These are phyloP conservation scores for Auriscalpium microsporum DNA, from an alignment of 768 basidiomycete genomes.

Conservation along the genomic window DNA sequence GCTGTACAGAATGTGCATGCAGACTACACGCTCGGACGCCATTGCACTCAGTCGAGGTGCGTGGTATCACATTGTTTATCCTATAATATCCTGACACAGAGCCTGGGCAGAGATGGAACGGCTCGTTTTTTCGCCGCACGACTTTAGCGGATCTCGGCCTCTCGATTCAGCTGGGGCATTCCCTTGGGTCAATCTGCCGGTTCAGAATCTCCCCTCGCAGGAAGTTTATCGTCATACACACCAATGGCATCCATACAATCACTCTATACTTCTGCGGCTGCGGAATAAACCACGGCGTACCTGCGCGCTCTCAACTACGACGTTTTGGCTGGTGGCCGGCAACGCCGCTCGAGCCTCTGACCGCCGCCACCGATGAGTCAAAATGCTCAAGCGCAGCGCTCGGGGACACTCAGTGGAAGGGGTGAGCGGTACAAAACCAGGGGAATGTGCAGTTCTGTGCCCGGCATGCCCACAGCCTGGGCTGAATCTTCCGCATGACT, in stretches of 20 bases:
- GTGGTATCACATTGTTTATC: too few relatives aligned
- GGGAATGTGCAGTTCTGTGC: not conserved
- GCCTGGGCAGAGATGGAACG: not conserved
- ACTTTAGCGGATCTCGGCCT: not conserved
- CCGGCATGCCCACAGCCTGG: not conserved
- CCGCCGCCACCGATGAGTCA: not conserved
- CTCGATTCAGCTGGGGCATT: not conserved
- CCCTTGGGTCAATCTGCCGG: not conserved
- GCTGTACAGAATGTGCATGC: not conserved
- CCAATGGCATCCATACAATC: not conserved
- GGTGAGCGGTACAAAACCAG: not conserved
- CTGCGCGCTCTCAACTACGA: not conserved
- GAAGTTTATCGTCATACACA: not conserved
- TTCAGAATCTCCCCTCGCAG: not conserved
- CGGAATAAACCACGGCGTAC: not conserved
- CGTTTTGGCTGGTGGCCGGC: not conserved
- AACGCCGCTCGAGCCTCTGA: not conserved
- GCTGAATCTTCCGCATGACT: not conserved
- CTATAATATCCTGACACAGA: too few relatives aligned
- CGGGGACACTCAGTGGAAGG: not conserved
- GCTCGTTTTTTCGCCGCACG: not conserved
- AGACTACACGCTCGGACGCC: not conserved
- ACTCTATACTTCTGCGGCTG: not conserved
- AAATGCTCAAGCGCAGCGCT: not conserved
- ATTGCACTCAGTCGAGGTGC: not conserved